phyloP scores from a whole-genome alignment of 805 yeast species.

The Peterozyma xylosa region DNA sequence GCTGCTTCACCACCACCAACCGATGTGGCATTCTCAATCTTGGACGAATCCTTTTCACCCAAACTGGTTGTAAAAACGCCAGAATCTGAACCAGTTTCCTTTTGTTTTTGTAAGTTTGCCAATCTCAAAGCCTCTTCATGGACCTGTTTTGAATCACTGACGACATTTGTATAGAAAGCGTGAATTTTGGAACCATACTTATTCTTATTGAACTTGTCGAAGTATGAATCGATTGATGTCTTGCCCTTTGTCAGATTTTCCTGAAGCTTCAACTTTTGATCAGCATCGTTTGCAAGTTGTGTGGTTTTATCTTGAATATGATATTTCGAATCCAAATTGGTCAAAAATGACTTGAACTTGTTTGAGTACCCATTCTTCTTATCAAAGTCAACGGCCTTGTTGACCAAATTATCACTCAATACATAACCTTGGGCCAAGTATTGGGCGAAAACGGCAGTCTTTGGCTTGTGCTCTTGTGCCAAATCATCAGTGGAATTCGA shows the following conservation, averaged over 20 bases:
- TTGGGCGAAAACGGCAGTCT: slow-evolving; percentile 68
- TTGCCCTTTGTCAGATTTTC: slow-evolving; percentile 28
- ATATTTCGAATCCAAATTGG: slow-evolving; percentile 50
- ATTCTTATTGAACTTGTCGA: slow-evolving; percentile 35
- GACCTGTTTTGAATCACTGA: slow-evolving; percentile 51
- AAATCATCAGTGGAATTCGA: slow-evolving; percentile 35
- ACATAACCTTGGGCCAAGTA: slow-evolving; percentile 68
- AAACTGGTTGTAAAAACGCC: no score
- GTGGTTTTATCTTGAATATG: slow-evolving; percentile 48
- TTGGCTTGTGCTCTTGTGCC: slow-evolving; percentile 72
- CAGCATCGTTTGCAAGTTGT: slow-evolving; percentile 22
- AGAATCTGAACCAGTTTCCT: slow-evolving; percentile 2
- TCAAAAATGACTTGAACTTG: slow-evolving; percentile 49
- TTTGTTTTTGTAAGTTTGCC: slow-evolving; percentile 46
- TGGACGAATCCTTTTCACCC: no score
- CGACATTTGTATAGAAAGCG: slow-evolving; percentile 48
- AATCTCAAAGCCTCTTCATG: slow-evolving; percentile 70
- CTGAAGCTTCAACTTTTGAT: slow-evolving; percentile 31
- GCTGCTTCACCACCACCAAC: no score
- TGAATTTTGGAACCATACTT: slow-evolving; percentile 55
- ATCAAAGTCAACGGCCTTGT: slow-evolving; percentile 57
- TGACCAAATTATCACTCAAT: slow-evolving; percentile 52
- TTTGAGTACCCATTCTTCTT: slow-evolving; percentile 52
- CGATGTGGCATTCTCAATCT: no score
- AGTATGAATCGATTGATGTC: slow-evolving; percentile 32